These are phyloP conservation scores for Hamamelis virginiana DNA, from an alignment of 164 flowering plant species.

Conservation along the genomic window DNA sequence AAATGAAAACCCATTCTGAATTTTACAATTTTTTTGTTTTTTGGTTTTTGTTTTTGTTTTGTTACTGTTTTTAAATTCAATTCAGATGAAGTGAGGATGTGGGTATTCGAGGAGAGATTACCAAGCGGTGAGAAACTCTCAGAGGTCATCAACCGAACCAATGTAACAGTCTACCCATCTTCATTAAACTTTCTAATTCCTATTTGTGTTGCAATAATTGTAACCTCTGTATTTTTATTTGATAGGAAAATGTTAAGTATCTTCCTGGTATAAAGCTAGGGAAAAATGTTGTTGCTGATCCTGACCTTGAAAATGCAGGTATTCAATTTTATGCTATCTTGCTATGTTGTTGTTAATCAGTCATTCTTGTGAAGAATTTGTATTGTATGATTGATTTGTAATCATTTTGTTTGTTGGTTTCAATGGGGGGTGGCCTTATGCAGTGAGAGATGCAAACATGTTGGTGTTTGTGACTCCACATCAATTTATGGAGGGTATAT, in stretches of 20 bases:
- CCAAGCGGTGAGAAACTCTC: constrained; percentile 86
- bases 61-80: constrained; percentile 4
- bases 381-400: background rate
- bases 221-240: background rate
- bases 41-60: background rate
- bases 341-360: no score
- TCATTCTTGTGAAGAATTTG: background rate
- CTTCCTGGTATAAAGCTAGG: constrained; percentile 95
- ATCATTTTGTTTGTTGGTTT: background rate
- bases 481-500: constrained; percentile 91
- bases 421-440: constrained; percentile 19
- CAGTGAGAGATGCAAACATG: constrained; percentile 89
- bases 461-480: constrained; percentile 95
- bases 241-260: constrained; percentile 90
- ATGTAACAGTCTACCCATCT: constrained; percentile 39
- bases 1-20: background rate
- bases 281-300: constrained; percentile 92
- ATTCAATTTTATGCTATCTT: background rate
- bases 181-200: background rate
- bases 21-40: background rate
- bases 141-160: constrained; percentile 63
- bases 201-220: background rate
- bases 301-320: constrained; percentile 92
- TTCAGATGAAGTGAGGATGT: constrained; percentile 97
- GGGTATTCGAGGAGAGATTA: constrained; percentile 90